Conservation (phyloP, 1,284 basidiomycete species). For the Trichosporon coremiiforme region DNA sequence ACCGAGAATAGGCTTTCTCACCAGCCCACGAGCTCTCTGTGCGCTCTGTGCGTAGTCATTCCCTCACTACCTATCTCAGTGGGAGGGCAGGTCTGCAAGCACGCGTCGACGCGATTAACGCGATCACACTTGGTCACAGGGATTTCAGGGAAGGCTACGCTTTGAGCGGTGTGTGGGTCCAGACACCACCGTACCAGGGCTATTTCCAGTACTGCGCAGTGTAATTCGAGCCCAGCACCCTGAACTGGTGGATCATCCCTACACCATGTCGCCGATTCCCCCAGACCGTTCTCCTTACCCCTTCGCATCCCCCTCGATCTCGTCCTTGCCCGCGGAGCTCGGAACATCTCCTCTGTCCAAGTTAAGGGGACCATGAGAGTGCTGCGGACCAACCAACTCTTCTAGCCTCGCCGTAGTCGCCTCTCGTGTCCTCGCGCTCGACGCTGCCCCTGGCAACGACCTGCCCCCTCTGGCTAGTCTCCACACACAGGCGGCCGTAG, state of each 20-base stretch:
- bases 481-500: not conserved
- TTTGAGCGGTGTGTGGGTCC: no score
- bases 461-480: not conserved
- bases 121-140: not conserved
- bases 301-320: no score
- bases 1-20: not conserved
- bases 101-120: conserved; percentile 1
- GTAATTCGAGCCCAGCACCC: not conserved
- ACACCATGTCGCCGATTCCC: no score
- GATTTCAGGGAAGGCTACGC: not conserved
- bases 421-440: no score
- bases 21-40: no score
- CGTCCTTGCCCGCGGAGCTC: not conserved
- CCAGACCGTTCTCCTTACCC: no score
- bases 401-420: no score
- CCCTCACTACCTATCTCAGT: not conserved
- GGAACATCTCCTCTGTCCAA: not conserved
- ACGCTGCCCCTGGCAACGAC: not conserved
- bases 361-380: no score
- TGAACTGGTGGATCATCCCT: no score
- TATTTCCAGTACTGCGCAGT: conserved; percentile 12
- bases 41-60: not conserved
- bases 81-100: not conserved
- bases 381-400: no score
- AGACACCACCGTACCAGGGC: not conserved